Evolutionary conservation across 768 basidiomycete species (phyloP).

Genomic region (Pleurotus cornucopiae): DNA sequence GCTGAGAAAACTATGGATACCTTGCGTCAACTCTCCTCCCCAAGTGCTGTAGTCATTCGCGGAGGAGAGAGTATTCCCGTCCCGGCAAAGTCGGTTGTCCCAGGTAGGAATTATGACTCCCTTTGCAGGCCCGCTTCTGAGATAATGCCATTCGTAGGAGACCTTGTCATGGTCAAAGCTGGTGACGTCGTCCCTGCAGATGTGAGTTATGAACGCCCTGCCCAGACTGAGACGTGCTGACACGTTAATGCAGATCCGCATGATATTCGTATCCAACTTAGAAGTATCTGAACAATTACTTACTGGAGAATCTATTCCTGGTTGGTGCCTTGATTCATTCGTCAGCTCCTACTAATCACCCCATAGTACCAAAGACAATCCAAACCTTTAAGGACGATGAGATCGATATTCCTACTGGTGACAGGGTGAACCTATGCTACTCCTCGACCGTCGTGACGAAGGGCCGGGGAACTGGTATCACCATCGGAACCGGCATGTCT

Average conservation of each 20-base stretch:
- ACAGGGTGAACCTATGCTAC: conserved; percentile 13
- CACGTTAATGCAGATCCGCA: conserved; percentile 25
- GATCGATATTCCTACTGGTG: conserved; percentile 29
- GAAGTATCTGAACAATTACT: conserved; percentile 49
- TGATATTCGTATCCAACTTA: conserved; percentile 40
- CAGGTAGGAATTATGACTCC: conserved; percentile 16
- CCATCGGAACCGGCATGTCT: not conserved
- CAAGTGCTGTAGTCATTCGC: conserved; percentile 29
- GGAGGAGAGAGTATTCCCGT: conserved; percentile 33
- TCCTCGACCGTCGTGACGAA: conserved; percentile 12
- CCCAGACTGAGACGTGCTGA: not conserved
- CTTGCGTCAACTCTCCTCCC: conserved; percentile 13
- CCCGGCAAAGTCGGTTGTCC: conserved; percentile 38
- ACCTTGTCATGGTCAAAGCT: conserved; percentile 32
- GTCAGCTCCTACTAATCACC: not conserved
- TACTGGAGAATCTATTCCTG: conserved; percentile 49
- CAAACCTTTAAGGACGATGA: conserved; percentile 25
- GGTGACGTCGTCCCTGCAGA: conserved; percentile 45
- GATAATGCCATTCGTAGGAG: conserved; percentile 18
- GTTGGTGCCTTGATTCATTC: conserved; percentile 11
- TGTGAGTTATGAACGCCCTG: conserved; percentile 16
- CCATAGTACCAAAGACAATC: conserved; percentile 33
- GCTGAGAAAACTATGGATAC: conserved; percentile 8
- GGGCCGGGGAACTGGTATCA: conserved; percentile 13
- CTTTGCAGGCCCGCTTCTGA: not conserved